These are phyloP conservation scores for Alternaria triticina DNA, from an alignment of 2,329 filamentous ascomycete species.

Conservation along the genomic window DNA sequence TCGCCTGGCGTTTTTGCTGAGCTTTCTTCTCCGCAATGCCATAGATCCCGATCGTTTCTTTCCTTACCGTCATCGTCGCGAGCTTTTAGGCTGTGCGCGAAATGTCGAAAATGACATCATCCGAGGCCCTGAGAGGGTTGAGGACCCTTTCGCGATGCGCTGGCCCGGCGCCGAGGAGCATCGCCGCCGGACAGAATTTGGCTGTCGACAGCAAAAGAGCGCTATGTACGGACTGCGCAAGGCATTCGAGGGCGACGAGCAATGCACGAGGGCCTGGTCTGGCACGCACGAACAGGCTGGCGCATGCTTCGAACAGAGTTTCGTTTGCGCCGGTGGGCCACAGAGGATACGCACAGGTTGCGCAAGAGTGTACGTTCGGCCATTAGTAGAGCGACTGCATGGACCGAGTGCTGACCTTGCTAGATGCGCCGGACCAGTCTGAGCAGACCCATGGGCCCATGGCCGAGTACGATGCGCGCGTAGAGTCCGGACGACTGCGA, in stretches of 20 bases:
- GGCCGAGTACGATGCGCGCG: constrained; percentile 84
- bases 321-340: constrained; percentile 13
- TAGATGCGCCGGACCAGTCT: constrained; percentile 20
- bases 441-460: constrained; percentile 68
- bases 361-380: constrained; percentile 28
- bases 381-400: neutral
- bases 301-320: constrained; percentile 5
- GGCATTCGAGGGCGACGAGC: constrained; percentile 15
- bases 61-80: neutral
- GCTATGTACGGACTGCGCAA: constrained; percentile 39
- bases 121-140: constrained; percentile 36
- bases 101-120: constrained; percentile 43
- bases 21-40: constrained; percentile 15
- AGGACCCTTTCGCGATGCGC: constrained; percentile 35
- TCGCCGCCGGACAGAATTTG: constrained; percentile 2
- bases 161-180: constrained; percentile 22
- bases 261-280: constrained; percentile 6
- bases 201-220: constrained; percentile 15
- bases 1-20: constrained; percentile 2
- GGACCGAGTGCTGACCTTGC: constrained; percentile 9
- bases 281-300: constrained; percentile 6
- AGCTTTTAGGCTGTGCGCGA: constrained; percentile 3
- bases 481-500: constrained; percentile 73
- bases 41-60: neutral
- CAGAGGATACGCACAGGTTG: constrained; percentile 40